These are phyloP conservation scores for Trichoderma lentiforme DNA, from an alignment of 2,329 filamentous ascomycete species.

Conservation along the genomic window DNA sequence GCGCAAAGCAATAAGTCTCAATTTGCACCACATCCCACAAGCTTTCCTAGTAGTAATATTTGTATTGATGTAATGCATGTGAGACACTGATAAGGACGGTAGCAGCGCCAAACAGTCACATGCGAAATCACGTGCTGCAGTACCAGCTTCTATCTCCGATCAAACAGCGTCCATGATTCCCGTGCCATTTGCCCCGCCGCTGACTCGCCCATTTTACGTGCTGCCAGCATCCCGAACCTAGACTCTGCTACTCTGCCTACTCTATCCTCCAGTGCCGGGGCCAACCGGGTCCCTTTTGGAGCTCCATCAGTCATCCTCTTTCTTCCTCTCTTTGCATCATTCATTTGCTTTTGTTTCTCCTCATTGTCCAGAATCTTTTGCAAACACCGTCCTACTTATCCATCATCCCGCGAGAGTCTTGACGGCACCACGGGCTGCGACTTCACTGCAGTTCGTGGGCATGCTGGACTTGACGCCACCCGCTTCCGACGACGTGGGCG, in stretches of 20 bases:
- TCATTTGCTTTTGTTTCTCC: neutral
- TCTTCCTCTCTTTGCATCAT: constrained; percentile 16
- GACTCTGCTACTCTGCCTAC: constrained; percentile 16
- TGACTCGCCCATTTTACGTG: constrained; percentile 30
- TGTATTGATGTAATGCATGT: neutral
- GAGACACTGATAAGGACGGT: neutral
- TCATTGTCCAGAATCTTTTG: neutral
- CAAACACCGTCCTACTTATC: neutral
- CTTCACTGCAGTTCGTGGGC: constrained; percentile 13
- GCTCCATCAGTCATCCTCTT: constrained; percentile 9
- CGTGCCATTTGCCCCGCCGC: constrained; percentile 35
- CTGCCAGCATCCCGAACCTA: neutral
- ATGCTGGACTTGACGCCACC: constrained; percentile 12
- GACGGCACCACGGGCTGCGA: constrained; percentile 2
- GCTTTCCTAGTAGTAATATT: neutral
- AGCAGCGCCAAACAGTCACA: neutral
- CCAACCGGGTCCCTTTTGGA: constrained; percentile 35
- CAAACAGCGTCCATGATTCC: constrained; percentile 21
- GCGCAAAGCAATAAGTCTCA: neutral
- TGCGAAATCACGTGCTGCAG: neutral
- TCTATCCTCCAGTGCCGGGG: constrained; percentile 34
- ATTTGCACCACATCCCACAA: neutral
- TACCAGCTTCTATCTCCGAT: neutral
- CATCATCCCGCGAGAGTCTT: neutral
- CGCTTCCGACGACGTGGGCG: neutral